Base-by-base conservation (phyloP, 1,139 yeast genomes). In the Blastobotrys petasosporus region DNA sequence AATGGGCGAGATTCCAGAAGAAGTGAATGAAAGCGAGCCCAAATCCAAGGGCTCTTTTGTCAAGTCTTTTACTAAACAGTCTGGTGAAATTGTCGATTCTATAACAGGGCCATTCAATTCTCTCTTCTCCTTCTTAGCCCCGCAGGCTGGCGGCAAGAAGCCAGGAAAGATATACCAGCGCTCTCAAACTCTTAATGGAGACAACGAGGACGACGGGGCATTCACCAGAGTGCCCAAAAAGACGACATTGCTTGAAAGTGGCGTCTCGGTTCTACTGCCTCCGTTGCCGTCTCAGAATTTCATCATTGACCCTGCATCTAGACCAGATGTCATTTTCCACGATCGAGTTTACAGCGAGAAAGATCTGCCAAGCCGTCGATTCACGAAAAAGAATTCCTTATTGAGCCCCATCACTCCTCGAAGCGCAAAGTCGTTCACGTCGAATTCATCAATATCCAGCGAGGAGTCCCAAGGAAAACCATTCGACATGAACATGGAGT, bases 161-260 rank as follows among this genome's bases (percentile, higher is more conserved):
- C 61, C 63, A 4, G 56, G 62, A 20, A 64, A 60, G 44, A 64
- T 65, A 10, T 64, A 62, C 43, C 48, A 54, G 32, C 57, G 65
- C 11, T 60, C 61, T 31, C 69, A 65, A 45, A 64, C 67, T 1
- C 29, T 60, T 11, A 51, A 51, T n/a, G 49, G 40, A 11, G 47
- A 44, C 38, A 63, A 42, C 48, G 54, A 31, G 54, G 55, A 54
- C 4, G 55, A 52, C 11, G 48, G 51, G 13, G 25, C 6, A 4
- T 20, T 20, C 25, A 47, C 43, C 29, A 52, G 35, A 38, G 47
- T 75, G 2, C 79, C 80, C 6, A 92, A 90, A 1, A 85, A 80
- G 55, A 73, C 94, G 0, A 83, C 94, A 0, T 77, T 90, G 48
- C 64, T 90, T n/a, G 88, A 85, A 53, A 81, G 95, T 1, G 95